These are phyloP conservation scores for Populus hybrid DNA, from an alignment of 441 rosid genomes.

Conservation along the genomic window DNA sequence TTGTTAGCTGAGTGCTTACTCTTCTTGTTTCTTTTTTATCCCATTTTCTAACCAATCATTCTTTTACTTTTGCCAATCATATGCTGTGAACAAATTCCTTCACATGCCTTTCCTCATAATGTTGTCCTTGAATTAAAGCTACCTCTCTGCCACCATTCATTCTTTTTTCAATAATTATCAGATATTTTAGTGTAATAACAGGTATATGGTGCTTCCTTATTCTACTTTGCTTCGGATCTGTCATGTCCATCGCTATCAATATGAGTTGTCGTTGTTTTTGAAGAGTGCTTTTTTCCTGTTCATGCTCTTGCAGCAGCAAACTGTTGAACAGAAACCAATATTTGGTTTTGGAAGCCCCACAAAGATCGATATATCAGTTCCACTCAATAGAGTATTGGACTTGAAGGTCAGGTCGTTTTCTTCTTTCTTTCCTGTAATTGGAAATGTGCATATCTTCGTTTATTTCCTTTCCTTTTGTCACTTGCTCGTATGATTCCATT, in stretches of 20 bases:
- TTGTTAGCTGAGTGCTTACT: too few relatives aligned
- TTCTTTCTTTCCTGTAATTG: conserved; percentile 24
- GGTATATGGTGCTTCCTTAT: background rate
- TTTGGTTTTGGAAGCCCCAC: conserved; percentile 28
- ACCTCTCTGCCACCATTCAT: background rate
- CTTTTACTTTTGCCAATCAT: background rate
- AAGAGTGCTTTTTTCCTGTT: conserved; percentile 16
- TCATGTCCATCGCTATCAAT: conserved; percentile 10
- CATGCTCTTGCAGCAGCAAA: conserved; percentile 14
- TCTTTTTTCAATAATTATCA: background rate
- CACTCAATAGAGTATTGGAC: conserved; percentile 17
- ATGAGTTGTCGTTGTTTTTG: conserved; percentile 11
- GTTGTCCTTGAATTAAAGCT: background rate
- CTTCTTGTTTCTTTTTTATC: too few relatives aligned
- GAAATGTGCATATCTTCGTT: conserved; percentile 21
- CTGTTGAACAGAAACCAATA: conserved; percentile 4
- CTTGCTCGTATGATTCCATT: conserved; percentile 4
- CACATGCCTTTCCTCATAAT: background rate
- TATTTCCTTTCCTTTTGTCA: background rate
- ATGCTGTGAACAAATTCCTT: background rate
- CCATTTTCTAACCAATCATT: background rate
- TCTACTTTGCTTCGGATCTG: background rate
- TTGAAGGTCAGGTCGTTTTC: conserved; percentile 21
- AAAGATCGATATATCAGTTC: conserved; percentile 27
- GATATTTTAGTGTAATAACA: background rate